Base-by-base conservation (phyloP, 305 asterid species). In the Caryopteris hybrid region DNA sequence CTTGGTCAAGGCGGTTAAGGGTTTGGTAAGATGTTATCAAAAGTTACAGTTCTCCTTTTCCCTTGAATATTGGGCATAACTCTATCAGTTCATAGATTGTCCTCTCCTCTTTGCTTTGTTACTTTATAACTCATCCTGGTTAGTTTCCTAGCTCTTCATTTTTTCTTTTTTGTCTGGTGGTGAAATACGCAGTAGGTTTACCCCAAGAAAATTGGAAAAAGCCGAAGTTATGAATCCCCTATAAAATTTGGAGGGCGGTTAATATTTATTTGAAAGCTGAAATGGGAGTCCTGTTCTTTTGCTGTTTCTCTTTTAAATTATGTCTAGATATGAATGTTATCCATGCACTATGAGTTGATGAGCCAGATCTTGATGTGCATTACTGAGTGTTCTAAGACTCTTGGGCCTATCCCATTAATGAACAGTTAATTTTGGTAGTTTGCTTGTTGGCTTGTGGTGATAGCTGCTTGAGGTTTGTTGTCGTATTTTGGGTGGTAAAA, bases 1-100 rank as follows among this genome's bases (percentile, higher is more conserved):
- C 83, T 81, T 94, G 91, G 87, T 94, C 68, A 91, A 80, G 84
- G 95, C 92, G 4, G 97, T 94, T 75, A 83, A 74, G 81, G 99
- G 99, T 74, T 61, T 79, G 95, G 99, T 94, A 72, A 48, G 93
- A 77, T 57, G 61, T 55, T 70, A 34, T 67, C 69, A 36, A 61
- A 46, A 59, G 21, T 23, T 48, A 47, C 70, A 22, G 12, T 50
- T 27, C 59, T 38, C 22, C 31, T 8, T 68, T 59, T 61, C 48
- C 45, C 51, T 10, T 8, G 60, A 61, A 52, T 34, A 4, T 27
- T 21, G 41, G 17, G 29, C 56, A 9, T 5, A 3, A 33, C 5
- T 53, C 23, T 7, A 17, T 46, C 59, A 14, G 29, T 56, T 29
- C 27, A 43, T 57, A n/a, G 50, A 53, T 36, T 5, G n/a, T 53